These are phyloP conservation scores for Physcomitrium patens DNA, from an alignment of 225 moss, liverwort and hornwort genomes.

Conservation along the genomic window DNA sequence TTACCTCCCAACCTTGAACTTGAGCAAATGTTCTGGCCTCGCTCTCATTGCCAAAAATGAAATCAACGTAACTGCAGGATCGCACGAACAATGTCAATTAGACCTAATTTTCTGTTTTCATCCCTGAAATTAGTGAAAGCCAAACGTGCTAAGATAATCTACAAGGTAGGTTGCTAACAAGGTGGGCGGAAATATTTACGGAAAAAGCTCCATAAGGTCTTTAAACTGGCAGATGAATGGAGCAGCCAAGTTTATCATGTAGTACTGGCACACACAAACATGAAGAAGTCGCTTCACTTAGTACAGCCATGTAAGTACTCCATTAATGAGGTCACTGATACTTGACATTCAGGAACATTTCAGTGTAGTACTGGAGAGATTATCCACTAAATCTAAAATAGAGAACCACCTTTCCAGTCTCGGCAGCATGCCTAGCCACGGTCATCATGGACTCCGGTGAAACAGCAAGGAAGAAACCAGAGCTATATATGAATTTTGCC, in stretches of 20 bases:
- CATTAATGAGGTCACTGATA: neutral
- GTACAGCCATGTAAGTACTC: neutral
- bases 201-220: constrained; percentile 64
- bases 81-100: neutral
- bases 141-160: no score
- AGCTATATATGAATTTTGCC: constrained; percentile 84
- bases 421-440: constrained; percentile 85
- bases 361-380: neutral
- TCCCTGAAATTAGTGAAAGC: no score
- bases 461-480: constrained; percentile 95
- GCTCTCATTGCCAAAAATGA: constrained; percentile 92
- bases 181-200: constrained; percentile 44
- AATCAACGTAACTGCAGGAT: constrained; percentile 74
- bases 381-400: neutral
- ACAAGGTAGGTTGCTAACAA: neutral
- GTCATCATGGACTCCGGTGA: constrained; percentile 82
- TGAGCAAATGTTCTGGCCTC: constrained; percentile 71
- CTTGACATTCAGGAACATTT: neutral
- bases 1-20: constrained; percentile 88
- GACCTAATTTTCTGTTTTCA: no score
- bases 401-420: constrained; percentile 74
- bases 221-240: constrained; percentile 96
- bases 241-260: constrained; percentile 91
- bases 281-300: neutral
- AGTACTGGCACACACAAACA: constrained; percentile 44